Conservation (phyloP, 192 early-diverging fungal species). For the Backusella sp. region DNA sequence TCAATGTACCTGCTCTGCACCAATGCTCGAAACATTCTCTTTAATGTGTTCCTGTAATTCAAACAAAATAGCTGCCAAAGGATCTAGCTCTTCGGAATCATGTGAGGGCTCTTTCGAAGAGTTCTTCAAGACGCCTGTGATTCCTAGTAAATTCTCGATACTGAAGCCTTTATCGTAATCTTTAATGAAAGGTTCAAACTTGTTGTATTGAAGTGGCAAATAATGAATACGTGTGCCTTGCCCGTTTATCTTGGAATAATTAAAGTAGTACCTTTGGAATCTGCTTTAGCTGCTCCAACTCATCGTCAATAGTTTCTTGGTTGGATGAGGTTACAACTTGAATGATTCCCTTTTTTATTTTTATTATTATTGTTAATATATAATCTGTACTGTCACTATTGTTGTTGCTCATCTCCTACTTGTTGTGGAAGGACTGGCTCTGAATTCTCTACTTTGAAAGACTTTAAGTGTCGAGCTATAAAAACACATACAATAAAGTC, state of each 20-base stretch:
- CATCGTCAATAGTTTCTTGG: background rate
- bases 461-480: background rate
- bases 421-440: background rate
- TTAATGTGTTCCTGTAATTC: slow-evolving; percentile 1
- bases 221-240: background rate
- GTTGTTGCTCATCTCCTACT: background rate
- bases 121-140: background rate
- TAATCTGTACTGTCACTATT: background rate
- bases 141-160: slow-evolving; percentile 1
- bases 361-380: background rate
- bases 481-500: background rate
- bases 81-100: background rate
- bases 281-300: background rate
- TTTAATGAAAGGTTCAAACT: slow-evolving; percentile 13
- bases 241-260: background rate
- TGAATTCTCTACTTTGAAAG: background rate
- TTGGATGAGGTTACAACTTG: background rate
- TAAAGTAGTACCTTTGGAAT: slow-evolving; percentile 4
- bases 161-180: slow-evolving; percentile 8
- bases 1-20: background rate
- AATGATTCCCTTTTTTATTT: slow-evolving; percentile 8
- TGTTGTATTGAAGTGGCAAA: background rate
- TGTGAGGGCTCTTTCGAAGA: background rate
- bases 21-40: background rate
- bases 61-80: background rate